These are phyloP conservation scores for Ophiostoma himal-ulmi DNA, from an alignment of 2,329 filamentous ascomycete genomes.

Conservation along the genomic window DNA sequence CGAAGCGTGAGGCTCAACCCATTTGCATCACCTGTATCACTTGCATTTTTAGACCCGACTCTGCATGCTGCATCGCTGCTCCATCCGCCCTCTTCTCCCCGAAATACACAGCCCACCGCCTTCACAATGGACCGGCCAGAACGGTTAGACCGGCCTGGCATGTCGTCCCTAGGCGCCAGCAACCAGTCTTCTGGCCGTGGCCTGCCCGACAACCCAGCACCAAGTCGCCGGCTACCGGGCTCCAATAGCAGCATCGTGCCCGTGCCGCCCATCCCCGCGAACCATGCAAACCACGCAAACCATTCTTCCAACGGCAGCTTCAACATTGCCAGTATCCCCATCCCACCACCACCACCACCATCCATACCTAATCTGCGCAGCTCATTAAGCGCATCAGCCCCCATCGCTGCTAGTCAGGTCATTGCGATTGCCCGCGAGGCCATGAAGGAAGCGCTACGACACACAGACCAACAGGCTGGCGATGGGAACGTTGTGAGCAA, in stretches of 20 bases:
- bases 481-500: slow-evolving; percentile 55
- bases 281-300: slow-evolving; percentile 15
- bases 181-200: slow-evolving; percentile 27
- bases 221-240: slow-evolving; percentile 32
- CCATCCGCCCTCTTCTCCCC: not conserved
- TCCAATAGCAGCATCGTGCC: slow-evolving; percentile 28
- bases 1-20: not conserved
- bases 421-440: slow-evolving; percentile 60
- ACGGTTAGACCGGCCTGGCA: slow-evolving; percentile 23
- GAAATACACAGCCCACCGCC: not conserved
- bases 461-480: slow-evolving; percentile 57
- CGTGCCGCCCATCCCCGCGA: slow-evolving; percentile 26
- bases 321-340: slow-evolving; percentile 28
- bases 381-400: slow-evolving; percentile 43
- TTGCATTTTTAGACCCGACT: not conserved
- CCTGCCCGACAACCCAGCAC: slow-evolving; percentile 36
- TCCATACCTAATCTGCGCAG: slow-evolving; percentile 41
- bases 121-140: slow-evolving; percentile 25
- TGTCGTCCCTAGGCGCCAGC: slow-evolving; percentile 21
- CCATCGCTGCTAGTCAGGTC: slow-evolving; percentile 57
- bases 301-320: not conserved
- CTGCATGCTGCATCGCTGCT: not conserved
- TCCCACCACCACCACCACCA: slow-evolving; percentile 35
- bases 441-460: slow-evolving; percentile 60
- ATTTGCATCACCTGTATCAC: not conserved